These are phyloP conservation scores for Grigorovia transvaalensis DNA, from an alignment of 805 yeast genomes.

Conservation along the genomic window DNA sequence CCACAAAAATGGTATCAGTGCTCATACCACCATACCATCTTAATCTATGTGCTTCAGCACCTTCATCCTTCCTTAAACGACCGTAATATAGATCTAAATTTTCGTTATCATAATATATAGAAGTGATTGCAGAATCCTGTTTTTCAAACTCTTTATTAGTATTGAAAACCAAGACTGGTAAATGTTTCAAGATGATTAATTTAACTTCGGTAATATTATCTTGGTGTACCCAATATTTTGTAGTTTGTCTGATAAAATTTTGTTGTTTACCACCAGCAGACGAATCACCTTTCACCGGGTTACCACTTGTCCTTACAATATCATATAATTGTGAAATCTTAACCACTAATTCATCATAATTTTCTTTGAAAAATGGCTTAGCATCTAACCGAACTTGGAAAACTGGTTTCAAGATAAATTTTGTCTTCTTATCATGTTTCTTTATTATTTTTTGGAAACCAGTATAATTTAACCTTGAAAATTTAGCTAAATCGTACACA, in stretches of 20 bases:
- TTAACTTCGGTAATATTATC: conserved; percentile 95
- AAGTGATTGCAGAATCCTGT: conserved; percentile 93
- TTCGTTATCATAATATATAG: conserved; percentile 88
- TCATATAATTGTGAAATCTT: conserved; percentile 84
- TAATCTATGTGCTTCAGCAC: conserved; percentile 96
- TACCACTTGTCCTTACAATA: conserved; percentile 89
- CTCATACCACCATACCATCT: conserved; percentile 99
- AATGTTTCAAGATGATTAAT: conserved; percentile 81
- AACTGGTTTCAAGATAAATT: conserved; percentile 73
- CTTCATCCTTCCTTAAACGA: conserved; percentile 90
- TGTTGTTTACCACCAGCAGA: conserved; percentile 98
- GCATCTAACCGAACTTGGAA: conserved; percentile 88
- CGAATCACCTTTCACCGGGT: conserved; percentile 89
- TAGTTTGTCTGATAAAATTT: conserved; percentile 95
- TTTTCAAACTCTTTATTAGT: conserved; percentile 88
- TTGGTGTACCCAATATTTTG: conserved; percentile 98
- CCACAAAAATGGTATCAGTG: conserved; percentile 85
- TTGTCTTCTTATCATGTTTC: conserved; percentile 89
- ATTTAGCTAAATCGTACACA: conserved; percentile 93
- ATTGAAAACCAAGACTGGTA: conserved; percentile 94
- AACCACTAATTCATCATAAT: conserved; percentile 81
- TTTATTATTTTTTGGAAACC: conserved; percentile 95
- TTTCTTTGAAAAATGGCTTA: conserved; percentile 92
- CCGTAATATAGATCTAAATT: conserved; percentile 89
- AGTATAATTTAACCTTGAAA: conserved; percentile 85